These are phyloP conservation scores for Rhodamnia argentea DNA, from an alignment of 345 rosid species.

Conservation along the genomic window DNA sequence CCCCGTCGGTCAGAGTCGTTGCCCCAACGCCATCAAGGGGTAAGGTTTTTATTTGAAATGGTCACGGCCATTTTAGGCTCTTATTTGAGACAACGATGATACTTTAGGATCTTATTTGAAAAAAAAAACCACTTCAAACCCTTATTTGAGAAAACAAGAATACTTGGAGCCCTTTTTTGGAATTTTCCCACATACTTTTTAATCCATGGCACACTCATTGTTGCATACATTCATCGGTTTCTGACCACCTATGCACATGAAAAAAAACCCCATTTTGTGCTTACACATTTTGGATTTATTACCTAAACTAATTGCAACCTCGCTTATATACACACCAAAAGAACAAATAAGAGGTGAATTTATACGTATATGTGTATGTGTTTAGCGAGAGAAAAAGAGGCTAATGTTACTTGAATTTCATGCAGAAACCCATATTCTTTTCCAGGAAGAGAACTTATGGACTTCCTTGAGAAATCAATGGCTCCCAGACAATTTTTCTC, in stretches of 20 bases:
- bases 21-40: too few species aligned
- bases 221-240: not conserved
- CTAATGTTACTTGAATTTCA: not conserved
- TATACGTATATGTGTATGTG: not conserved
- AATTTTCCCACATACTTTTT: too few species aligned
- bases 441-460: not conserved
- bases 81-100: too few species aligned
- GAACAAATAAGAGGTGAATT: not conserved
- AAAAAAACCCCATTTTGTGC: not conserved
- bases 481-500: not conserved
- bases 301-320: not conserved
- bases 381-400: not conserved
- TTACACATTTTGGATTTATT: not conserved
- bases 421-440: not conserved
- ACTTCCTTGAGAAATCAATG: not conserved
- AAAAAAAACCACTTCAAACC: too few species aligned
- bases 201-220: not conserved
- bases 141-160: too few species aligned
- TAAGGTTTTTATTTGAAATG: too few species aligned
- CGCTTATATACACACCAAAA: not conserved
- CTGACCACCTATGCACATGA: not conserved
- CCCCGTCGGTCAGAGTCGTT: too few species aligned
- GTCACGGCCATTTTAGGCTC: too few species aligned
- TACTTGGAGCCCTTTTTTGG: too few species aligned
- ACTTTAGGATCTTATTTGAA: too few species aligned